Conservation (phyloP, 2,329 filamentous ascomycete species). For the Penicillium sp. region DNA sequence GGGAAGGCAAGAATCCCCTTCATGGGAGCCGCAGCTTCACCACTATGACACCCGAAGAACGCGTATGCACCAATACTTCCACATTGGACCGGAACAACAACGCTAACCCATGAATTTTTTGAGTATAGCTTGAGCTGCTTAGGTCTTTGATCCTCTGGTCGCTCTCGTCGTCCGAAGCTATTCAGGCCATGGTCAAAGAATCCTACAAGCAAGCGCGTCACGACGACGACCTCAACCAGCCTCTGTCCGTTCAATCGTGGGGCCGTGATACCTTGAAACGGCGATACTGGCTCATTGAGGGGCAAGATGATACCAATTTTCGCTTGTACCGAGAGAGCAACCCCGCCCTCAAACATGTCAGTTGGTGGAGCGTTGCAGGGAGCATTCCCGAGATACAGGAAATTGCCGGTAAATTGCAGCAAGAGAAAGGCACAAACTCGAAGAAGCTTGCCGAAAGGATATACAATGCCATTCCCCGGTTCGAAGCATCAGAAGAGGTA, state of each 20-base stretch:
- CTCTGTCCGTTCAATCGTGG: conserved; percentile 87
- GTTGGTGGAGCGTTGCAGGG: conserved; percentile 92
- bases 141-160: conserved; percentile 85
- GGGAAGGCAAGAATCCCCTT: conserved; percentile 81
- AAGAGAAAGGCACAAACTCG: conserved; percentile 79
- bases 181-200: conserved; percentile 79
- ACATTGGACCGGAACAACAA: background rate
- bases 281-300: conserved; percentile 90
- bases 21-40: conserved; percentile 78
- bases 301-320: conserved; percentile 90
- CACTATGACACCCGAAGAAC: conserved; percentile 75
- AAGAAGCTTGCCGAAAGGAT: conserved; percentile 77
- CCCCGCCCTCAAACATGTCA: conserved; percentile 69
- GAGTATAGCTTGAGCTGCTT: conserved; percentile 71
- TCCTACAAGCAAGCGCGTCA: conserved; percentile 86
- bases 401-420: conserved; percentile 73
- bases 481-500: conserved; percentile 91
- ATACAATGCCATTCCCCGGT: conserved; percentile 74
- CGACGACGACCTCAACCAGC: conserved; percentile 75
- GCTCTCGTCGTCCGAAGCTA: conserved; percentile 78
- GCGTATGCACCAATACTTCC: conserved; percentile 57
- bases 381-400: conserved; percentile 80
- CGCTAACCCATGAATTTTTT: conserved; percentile 7
- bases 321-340: conserved; percentile 93
- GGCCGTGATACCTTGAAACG: conserved; percentile 86